Evolutionary conservation across 1,284 basidiomycete species (phyloP), one percentile per base, ranked within the genome.

Genomic region (Austroboletus novae-zelandiae): DNA sequence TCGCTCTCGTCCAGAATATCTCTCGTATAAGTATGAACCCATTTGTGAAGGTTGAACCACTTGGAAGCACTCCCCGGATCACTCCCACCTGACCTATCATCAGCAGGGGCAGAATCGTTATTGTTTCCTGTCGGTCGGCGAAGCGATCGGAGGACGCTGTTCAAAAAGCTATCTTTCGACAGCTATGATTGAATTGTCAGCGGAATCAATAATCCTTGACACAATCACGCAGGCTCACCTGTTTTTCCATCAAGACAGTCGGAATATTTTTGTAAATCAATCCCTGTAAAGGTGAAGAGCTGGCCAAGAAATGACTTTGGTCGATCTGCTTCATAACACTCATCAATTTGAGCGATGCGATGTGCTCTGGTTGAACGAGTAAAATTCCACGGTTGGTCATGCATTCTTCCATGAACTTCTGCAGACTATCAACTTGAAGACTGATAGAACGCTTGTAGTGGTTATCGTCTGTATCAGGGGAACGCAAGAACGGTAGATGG

Each of bases 401-500:
- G 29, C 29, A 30, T 30, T 30, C 29, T 10, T 1, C 29, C 29
- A 30, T 30, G 29, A 30, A 11, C 29, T 30, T 30, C 11, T 30
- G 29, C 2, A 30, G 29, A 30, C 4, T 11, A 11, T 30, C 29
- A 30, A 30, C 11, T 5, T 30, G 9, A 30, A 30, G 29, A 10
- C 29, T 30, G 10, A 10, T 11, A 11, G 2, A 10, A n/a, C n/a
- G n/a, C 1, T 11, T 30, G 29, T 5, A 5, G 25, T 7, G 8
- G 1, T 4, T 5, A 1, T 27, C 25, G 11, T 30, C 10, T 4
- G n/a, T 10, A 8, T 18, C 14, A 57, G 13, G 75, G 64, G 4
- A 25, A 53, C 20, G 70, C 5, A 72, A 75, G 50, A 81, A 78
- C 1, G 79, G 79, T 5, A 79, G 37, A 52, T 71, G 74, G 48